Evolutionary conservation across 139 green algal species (phyloP).

Genomic region (Spirogloea muscicola): DNA sequence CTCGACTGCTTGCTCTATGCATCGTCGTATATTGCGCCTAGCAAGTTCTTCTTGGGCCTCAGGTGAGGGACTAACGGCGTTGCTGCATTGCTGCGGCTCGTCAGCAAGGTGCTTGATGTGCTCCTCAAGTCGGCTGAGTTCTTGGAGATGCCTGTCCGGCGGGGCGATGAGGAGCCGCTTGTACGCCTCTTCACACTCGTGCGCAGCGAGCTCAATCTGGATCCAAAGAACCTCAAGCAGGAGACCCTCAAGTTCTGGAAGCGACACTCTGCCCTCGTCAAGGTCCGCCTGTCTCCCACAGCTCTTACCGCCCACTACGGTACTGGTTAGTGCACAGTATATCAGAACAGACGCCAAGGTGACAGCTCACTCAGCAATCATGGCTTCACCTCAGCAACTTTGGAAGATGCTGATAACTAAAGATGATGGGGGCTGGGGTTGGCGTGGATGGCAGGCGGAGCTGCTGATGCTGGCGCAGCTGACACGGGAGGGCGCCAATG

Average conservation of each 20-base stretch:
- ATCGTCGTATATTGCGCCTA: no score
- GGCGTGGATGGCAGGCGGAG: conserved; percentile 40
- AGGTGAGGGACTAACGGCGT: no score
- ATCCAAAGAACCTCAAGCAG: conserved; percentile 53
- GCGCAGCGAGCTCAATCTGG: conserved; percentile 28
- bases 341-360: neutral
- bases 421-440: neutral
- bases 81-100: no score
- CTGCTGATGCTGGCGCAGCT: conserved; percentile 51
- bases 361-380: neutral
- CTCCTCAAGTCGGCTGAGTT: conserved; percentile 47
- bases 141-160: conserved; percentile 45
- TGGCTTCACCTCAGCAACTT: neutral
- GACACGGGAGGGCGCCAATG: conserved; percentile 18
- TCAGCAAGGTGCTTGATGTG: conserved; percentile 49
- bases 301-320: neutral
- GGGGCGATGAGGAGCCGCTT: conserved; percentile 42
- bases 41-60: no score
- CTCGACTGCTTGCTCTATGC: no score
- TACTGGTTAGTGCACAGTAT: neutral
- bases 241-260: conserved; percentile 45
- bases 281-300: conserved; percentile 18
- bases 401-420: neutral
- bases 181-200: conserved; percentile 26
- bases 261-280: conserved; percentile 26